These are phyloP conservation scores for Dothideomycetes sp. DNA, from an alignment of 2,329 filamentous ascomycete species.

Conservation along the genomic window DNA sequence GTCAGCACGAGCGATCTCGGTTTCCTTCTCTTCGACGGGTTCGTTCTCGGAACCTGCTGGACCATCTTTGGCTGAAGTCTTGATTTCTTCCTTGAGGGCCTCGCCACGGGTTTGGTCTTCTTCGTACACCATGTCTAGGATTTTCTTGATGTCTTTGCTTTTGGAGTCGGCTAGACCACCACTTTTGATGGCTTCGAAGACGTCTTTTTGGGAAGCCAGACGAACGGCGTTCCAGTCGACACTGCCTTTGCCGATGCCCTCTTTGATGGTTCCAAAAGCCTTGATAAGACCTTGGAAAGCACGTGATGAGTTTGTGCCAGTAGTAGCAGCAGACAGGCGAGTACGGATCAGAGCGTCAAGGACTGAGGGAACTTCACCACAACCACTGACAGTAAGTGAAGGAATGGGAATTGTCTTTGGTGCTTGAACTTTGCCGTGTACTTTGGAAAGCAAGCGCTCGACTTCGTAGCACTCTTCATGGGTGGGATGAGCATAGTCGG, in stretches of 20 bases:
- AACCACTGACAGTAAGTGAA: slow-evolving; percentile 62
- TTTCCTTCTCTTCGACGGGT: slow-evolving; percentile 43
- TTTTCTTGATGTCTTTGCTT: slow-evolving; percentile 62
- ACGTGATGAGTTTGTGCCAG: slow-evolving; percentile 50
- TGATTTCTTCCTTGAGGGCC: slow-evolving; percentile 36
- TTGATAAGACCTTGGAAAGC: slow-evolving; percentile 58
- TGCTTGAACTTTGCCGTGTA: slow-evolving; percentile 56
- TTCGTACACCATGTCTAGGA: slow-evolving; percentile 61
- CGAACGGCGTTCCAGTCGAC: slow-evolving; percentile 68
- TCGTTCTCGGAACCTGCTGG: slow-evolving; percentile 36
- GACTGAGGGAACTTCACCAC: slow-evolving; percentile 56
- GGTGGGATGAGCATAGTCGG: slow-evolving; percentile 56
- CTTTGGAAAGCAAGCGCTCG: slow-evolving; percentile 51
- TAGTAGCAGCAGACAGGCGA: slow-evolving; percentile 52
- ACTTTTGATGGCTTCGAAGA: slow-evolving; percentile 59
- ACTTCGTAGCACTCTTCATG: slow-evolving; percentile 61
- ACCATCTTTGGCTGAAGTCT: slow-evolving; percentile 6
- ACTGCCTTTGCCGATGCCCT: slow-evolving; percentile 59
- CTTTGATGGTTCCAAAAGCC: slow-evolving; percentile 53
- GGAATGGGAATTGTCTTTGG: slow-evolving; percentile 62
- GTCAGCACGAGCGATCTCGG: slow-evolving; percentile 49
- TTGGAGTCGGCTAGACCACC: slow-evolving; percentile 66
- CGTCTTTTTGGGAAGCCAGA: slow-evolving; percentile 46
- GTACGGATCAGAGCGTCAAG: slow-evolving; percentile 56
- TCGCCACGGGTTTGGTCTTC: slow-evolving; percentile 54